phyloP scores from a whole-genome alignment of 2,329 filamentous ascomycete species.

The Knufia petricola region DNA sequence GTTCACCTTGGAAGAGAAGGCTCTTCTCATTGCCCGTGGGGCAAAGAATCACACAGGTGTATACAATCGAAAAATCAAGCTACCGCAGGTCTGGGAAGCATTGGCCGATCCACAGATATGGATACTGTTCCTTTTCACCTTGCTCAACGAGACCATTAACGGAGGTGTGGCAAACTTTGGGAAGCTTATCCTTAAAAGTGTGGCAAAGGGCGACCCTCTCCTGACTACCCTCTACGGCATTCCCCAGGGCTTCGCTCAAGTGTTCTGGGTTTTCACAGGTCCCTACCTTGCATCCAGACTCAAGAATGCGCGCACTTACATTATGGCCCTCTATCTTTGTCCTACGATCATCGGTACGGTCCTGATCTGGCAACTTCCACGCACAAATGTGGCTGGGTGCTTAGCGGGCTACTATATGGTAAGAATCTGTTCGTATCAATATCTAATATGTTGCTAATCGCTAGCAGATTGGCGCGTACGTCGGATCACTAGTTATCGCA shows the following conservation, averaged over 20 bases:
- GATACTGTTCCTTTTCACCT: slow-evolving; percentile 41
- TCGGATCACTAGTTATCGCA: background rate
- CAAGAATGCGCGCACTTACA: slow-evolving; percentile 40
- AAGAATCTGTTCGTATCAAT: slow-evolving; percentile 12
- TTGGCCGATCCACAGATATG: slow-evolving; percentile 48
- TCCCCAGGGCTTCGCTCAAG: slow-evolving; percentile 45
- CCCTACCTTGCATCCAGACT: slow-evolving; percentile 44
- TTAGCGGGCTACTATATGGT: slow-evolving; percentile 45
- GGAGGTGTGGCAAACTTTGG: background rate
- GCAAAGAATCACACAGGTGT: slow-evolving; percentile 44
- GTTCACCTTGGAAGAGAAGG: slow-evolving; percentile 31
- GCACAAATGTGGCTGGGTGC: slow-evolving; percentile 36
- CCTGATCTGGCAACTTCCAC: slow-evolving; percentile 43
- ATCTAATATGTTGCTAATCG: background rate
- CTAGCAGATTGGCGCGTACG: background rate
- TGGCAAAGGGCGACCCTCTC: slow-evolving; percentile 39
- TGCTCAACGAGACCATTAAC: background rate
- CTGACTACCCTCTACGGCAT: slow-evolving; percentile 46
- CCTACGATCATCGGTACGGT: slow-evolving; percentile 43
- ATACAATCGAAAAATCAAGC: slow-evolving; percentile 42
- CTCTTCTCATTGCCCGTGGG: slow-evolving; percentile 47
- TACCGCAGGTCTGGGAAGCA: slow-evolving; percentile 39
- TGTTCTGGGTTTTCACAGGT: slow-evolving; percentile 45
- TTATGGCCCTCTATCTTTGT: slow-evolving; percentile 44
- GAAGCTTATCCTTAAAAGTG: background rate